Percentiles rank a stretch among this genome's conserved stretches.
Conservation (phyloP, 2,329 filamentous ascomycete genomes). For the Amylocarpus encephaloides region DNA sequence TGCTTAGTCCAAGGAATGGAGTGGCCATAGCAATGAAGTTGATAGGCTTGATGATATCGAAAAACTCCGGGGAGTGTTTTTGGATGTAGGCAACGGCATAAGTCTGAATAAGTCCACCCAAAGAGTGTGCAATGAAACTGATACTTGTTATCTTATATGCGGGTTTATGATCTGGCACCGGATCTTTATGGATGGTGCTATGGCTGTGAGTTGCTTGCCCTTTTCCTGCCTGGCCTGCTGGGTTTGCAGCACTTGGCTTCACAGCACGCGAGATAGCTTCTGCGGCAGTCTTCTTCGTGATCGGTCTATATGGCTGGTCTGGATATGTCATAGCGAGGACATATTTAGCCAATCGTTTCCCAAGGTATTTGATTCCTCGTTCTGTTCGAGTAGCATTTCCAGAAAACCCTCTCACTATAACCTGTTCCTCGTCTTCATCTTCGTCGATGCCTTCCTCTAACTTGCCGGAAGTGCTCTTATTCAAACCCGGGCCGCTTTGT, state of each 20-base stretch:
- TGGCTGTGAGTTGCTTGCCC: slow-evolving; percentile 50
- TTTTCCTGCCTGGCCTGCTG: slow-evolving; percentile 34
- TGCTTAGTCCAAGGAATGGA: slow-evolving; percentile 85
- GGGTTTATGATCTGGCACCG: slow-evolving; percentile 37
- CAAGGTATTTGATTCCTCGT: slow-evolving; percentile 92
- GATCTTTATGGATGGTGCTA: slow-evolving; percentile 50
- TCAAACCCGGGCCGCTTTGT: slow-evolving; percentile 12
- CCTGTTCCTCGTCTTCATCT: slow-evolving; percentile 65
- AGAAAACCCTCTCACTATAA: slow-evolving; percentile 83
- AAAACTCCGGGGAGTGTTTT: slow-evolving; percentile 89
- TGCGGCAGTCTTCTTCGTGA: slow-evolving; percentile 42
- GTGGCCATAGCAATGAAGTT: slow-evolving; percentile 88
- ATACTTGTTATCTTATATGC: slow-evolving; percentile 87
- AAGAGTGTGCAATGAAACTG: slow-evolving; percentile 87
- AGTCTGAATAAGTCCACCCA: slow-evolving; percentile 84
- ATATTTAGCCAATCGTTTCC: slow-evolving; percentile 88
- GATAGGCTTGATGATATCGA: slow-evolving; percentile 74
- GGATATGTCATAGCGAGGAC: slow-evolving; percentile 87
- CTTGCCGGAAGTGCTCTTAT: slow-evolving; percentile 1
- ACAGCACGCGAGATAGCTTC: slow-evolving; percentile 36
- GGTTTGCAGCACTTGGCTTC: slow-evolving; percentile 28
- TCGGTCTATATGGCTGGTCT: slow-evolving; percentile 80
- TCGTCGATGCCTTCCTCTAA: slow-evolving; percentile 23
- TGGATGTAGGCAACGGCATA: slow-evolving; percentile 96
- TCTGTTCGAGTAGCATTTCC: slow-evolving; percentile 90